phyloP scores from a whole-genome alignment of 176 grass and related monocot genomes.

The Tillandsia leiboldiana region DNA sequence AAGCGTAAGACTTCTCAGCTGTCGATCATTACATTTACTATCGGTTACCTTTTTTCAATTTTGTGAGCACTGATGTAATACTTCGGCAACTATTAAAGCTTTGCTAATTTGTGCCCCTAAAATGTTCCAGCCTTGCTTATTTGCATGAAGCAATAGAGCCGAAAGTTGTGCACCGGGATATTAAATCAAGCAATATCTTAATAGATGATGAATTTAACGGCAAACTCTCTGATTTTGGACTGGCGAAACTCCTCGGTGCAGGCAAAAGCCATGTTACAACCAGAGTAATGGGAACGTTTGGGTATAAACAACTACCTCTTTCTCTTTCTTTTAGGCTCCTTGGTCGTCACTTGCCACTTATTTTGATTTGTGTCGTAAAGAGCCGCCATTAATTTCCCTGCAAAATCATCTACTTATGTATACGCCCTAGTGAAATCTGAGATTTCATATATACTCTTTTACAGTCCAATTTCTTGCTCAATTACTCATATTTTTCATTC shows the following conservation, averaged over 20 bases:
- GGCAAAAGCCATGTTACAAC: conserved; percentile 84
- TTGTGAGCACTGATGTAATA: not conserved
- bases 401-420: no score
- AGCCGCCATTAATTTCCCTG: no score
- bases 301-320: conserved; percentile 26
- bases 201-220: conserved; percentile 87
- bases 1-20: conserved; percentile 42
- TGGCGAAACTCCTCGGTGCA: conserved; percentile 73
- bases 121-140: conserved; percentile 57
- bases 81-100: not conserved
- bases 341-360: not conserved
- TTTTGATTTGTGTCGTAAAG: not conserved
- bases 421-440: no score
- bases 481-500: no score
- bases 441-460: no score
- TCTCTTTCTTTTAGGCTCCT: not conserved
- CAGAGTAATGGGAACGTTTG: conserved; percentile 85
- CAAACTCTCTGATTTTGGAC: conserved; percentile 80
- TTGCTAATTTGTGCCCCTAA: not conserved
- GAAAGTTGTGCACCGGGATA: conserved; percentile 91
- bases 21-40: no score
- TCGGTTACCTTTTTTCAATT: not conserved
- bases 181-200: conserved; percentile 84
- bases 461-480: no score
- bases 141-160: conserved; percentile 87